Conservation (phyloP, 345 rosid genomes). For the Sisymbrium altissimum region DNA sequence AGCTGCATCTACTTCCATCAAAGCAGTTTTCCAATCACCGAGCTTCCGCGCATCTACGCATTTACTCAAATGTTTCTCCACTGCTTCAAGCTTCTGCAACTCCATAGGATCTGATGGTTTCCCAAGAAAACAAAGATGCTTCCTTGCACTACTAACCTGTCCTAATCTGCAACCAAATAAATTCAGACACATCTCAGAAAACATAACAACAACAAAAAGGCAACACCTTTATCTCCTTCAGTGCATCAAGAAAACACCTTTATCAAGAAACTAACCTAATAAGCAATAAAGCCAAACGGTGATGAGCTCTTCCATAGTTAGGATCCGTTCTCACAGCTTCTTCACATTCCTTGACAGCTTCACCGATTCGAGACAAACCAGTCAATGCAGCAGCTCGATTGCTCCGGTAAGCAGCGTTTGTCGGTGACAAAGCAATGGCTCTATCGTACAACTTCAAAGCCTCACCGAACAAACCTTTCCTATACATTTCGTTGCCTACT, state of each 20-base stretch:
- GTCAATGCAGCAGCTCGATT: conserved; percentile 89
- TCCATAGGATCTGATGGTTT: conserved; percentile 56
- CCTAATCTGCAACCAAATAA: conserved; percentile 72
- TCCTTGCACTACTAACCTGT: conserved; percentile 70
- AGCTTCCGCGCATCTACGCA: conserved; percentile 67
- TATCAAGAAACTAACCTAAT: conserved; percentile 76
- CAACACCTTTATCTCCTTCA: not conserved
- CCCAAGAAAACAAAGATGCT: conserved; percentile 53
- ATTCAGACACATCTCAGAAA: not conserved
- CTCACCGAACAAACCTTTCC: conserved; percentile 63
- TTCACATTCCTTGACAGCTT: conserved; percentile 85
- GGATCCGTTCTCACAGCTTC: conserved; percentile 88
- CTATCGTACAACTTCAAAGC: conserved; percentile 76
- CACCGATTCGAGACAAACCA: conserved; percentile 56
- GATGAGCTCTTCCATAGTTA: conserved; percentile 82
- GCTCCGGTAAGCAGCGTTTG: conserved; percentile 73
- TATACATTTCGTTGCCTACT: conserved; percentile 80
- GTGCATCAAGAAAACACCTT: too few relatives aligned
- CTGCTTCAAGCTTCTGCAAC: conserved; percentile 65
- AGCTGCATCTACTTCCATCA: conserved; percentile 74
- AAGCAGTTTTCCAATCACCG: conserved; percentile 67
- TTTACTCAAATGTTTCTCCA: conserved; percentile 71
- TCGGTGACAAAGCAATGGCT: conserved; percentile 71
- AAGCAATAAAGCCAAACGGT: conserved; percentile 68
- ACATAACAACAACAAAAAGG: not conserved